Conservation (phyloP, 768 basidiomycete species). For the Kwoniella pini region DNA sequence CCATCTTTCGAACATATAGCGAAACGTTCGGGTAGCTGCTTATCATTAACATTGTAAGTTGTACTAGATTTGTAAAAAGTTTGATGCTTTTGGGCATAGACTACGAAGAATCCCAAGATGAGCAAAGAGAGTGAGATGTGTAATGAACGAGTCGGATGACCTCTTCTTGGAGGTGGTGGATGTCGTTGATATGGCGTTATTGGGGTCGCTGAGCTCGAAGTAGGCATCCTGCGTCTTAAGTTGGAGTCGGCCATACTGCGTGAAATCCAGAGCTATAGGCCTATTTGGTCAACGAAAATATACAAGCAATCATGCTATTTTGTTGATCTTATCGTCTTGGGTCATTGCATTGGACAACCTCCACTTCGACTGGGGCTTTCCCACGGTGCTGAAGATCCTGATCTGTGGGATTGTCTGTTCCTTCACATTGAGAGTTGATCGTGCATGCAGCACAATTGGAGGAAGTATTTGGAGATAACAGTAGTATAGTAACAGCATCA, state of each 20-base stretch:
- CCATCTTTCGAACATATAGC: slow-evolving; percentile 41
- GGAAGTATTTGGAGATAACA: too few species aligned
- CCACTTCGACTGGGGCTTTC: too few species aligned
- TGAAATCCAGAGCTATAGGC: too few species aligned
- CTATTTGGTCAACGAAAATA: too few species aligned
- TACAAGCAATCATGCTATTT: too few species aligned
- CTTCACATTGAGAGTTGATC: too few species aligned
- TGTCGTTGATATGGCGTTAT: slow-evolving; percentile 20
- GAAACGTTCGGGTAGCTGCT: slow-evolving; percentile 28
- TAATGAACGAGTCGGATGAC: slow-evolving; percentile 31
- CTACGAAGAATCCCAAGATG: slow-evolving; percentile 38
- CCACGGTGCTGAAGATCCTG: too few species aligned
- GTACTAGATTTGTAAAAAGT: not conserved
- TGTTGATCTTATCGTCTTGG: too few species aligned
- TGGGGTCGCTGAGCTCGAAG: not conserved
- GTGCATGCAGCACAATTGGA: too few species aligned
- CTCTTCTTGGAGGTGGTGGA: slow-evolving; percentile 26
- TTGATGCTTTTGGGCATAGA: slow-evolving; percentile 30
- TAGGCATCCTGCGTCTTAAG: not conserved
- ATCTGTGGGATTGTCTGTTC: too few species aligned
- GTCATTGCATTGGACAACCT: too few species aligned
- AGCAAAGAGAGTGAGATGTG: slow-evolving; percentile 43
- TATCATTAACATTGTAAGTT: slow-evolving; percentile 9
- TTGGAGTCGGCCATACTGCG: slow-evolving; percentile 6
- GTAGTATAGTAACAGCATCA: too few species aligned